Conservation (phyloP, 2,329 filamentous ascomycete genomes). For the Fusarium heterosporum region DNA sequence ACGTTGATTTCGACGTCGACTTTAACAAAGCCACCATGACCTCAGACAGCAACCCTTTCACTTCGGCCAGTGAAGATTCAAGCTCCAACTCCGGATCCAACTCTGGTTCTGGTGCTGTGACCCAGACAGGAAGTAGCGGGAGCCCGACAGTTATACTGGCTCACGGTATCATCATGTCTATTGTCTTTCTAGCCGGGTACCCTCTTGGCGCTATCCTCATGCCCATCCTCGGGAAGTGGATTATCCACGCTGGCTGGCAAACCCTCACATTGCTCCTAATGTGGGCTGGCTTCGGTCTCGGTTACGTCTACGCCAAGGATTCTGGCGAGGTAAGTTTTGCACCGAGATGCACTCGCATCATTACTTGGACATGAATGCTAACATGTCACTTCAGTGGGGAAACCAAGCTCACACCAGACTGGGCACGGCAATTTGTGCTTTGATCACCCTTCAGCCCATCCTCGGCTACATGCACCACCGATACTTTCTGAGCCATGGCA, state of each 20-base stretch:
- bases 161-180: constrained; percentile 71
- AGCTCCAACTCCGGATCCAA: constrained; percentile 2
- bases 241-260: constrained; percentile 69
- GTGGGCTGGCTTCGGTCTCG: constrained; percentile 70
- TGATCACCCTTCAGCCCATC: constrained; percentile 68
- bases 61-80: constrained; percentile 29
- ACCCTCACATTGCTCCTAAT: constrained; percentile 65
- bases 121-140: constrained; percentile 24
- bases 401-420: constrained; percentile 65
- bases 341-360: constrained; percentile 10
- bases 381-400: constrained; percentile 59
- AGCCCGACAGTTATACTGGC: constrained; percentile 52
- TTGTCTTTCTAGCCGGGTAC: constrained; percentile 69
- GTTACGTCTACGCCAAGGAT: constrained; percentile 61
- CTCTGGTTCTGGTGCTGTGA: constrained; percentile 24
- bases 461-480: constrained; percentile 69
- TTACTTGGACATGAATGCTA: constrained; percentile 13
- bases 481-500: constrained; percentile 60
- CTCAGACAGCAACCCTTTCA: constrained; percentile 66
- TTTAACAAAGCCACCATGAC: constrained; percentile 60
- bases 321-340: constrained; percentile 55
- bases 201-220: constrained; percentile 71
- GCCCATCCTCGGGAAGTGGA: constrained; percentile 68
- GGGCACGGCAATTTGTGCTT: constrained; percentile 65
- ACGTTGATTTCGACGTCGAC: constrained; percentile 60